A percentile compares a stretch with the other conserved stretches of the same genome.
phyloP scores from a whole-genome alignment of 1,284 basidiomycete species.

The Naganishia sp. region DNA sequence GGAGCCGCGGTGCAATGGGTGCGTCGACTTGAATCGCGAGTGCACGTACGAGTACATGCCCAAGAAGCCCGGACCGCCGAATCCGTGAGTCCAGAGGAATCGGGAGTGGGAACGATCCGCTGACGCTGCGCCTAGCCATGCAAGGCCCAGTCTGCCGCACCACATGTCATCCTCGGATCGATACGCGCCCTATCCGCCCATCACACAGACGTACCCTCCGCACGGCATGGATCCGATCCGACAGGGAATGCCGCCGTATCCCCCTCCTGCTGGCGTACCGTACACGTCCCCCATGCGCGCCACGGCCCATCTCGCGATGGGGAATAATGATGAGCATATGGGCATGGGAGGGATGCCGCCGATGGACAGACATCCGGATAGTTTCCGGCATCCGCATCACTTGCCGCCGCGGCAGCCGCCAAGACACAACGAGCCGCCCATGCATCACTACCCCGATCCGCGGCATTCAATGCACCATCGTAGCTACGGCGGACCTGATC shows the following conservation, averaged over 20 bases:
- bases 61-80: conserved; percentile 42
- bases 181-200: conserved; percentile 5
- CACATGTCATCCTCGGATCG: conserved; percentile 10
- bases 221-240: neutral
- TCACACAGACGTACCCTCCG: neutral
- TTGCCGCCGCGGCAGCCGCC: neutral
- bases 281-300: conserved; percentile 7
- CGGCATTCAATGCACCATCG: neutral
- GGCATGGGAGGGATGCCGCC: neutral
- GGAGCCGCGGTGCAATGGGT: conserved; percentile 36
- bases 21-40: conserved; percentile 35
- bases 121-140: neutral
- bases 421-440: neutral
- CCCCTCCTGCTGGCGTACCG: neutral
- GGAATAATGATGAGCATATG: neutral
- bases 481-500: neutral
- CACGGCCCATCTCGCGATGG: neutral
- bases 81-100: conserved; percentile 34
- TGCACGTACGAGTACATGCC: conserved; percentile 38
- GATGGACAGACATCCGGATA: neutral
- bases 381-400: conserved; percentile 2
- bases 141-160: conserved; percentile 8
- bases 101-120: neutral
- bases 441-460: conserved; percentile 4
- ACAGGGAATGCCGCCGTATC: neutral